A percentile compares a stretch with the other conserved stretches of the same genome.
phyloP scores from a whole-genome alignment of 1,284 basidiomycete genomes.

The Sutorius eximius region DNA sequence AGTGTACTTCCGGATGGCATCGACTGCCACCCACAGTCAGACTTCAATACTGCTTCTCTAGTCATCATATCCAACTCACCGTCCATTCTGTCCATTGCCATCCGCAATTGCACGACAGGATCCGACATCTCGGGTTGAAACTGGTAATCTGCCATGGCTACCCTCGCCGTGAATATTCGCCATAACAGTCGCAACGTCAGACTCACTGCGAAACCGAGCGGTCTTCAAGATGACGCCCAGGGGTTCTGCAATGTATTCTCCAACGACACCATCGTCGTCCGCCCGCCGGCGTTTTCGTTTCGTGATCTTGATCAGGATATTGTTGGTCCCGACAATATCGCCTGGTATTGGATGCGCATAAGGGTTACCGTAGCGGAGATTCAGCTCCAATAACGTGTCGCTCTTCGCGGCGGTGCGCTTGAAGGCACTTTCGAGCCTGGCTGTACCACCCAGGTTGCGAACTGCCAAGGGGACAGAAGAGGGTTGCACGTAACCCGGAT shows the following conservation, averaged over 20 bases:
- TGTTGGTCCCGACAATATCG: conserved; percentile 71
- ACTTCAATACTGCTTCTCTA: background rate
- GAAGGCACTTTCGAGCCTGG: conserved; percentile 73
- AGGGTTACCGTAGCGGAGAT: conserved; percentile 67
- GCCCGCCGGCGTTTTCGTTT: conserved; percentile 59
- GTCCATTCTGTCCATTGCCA: conserved; percentile 77
- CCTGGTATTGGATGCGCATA: conserved; percentile 84
- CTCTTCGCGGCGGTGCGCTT: conserved; percentile 57
- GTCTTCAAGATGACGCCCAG: conserved; percentile 80
- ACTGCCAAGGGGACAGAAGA: conserved; percentile 66
- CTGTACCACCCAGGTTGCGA: conserved; percentile 65
- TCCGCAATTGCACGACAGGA: conserved; percentile 64
- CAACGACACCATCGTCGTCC: conserved; percentile 43
- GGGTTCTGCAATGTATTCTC: conserved; percentile 79
- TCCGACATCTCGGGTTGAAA: conserved; percentile 75
- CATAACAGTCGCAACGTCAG: background rate
- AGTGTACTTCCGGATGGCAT: conserved; percentile 65
- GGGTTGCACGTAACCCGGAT: conserved; percentile 78
- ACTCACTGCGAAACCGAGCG: conserved; percentile 85
- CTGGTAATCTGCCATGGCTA: conserved; percentile 92
- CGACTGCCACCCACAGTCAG: conserved; percentile 48
- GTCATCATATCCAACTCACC: conserved; percentile 46
- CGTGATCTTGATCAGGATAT: conserved; percentile 78
- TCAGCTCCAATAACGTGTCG: conserved; percentile 71
- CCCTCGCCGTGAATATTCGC: conserved; percentile 5